A percentile compares a stretch with the other conserved stretches of the same genome.
Evolutionary conservation across 345 rosid species (phyloP).

Genomic region (Gossypium mustelinum): DNA sequence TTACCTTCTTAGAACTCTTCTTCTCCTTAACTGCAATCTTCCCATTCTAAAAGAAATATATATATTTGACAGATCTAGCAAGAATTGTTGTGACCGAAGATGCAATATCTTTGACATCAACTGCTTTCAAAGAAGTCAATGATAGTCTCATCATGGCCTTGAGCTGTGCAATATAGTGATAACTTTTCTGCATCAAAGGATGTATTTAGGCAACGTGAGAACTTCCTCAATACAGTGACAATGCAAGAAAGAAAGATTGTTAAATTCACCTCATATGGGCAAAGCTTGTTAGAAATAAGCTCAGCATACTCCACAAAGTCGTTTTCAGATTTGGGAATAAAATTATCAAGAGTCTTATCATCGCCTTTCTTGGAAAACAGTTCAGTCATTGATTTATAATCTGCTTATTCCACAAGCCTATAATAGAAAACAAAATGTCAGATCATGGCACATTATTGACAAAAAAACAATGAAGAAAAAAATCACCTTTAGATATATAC

Average conservation of each 20-base stretch:
- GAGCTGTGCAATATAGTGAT: neutral
- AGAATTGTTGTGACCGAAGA: too few species aligned
- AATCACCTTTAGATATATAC: too few species aligned
- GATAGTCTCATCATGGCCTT: neutral
- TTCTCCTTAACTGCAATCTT: too few species aligned
- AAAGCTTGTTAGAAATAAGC: neutral
- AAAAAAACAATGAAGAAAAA: too few species aligned
- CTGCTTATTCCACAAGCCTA: neutral
- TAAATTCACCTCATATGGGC: neutral
- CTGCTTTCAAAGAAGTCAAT: neutral
- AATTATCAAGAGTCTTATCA: conserved; percentile 1
- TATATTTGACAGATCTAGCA: too few species aligned
- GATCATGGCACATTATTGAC: too few species aligned
- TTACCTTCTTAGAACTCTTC: too few species aligned
- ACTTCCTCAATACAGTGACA: neutral
- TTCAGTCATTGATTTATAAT: neutral
- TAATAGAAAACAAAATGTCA: too few species aligned
- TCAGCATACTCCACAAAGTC: neutral
- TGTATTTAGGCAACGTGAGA: neutral
- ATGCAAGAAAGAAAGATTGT: neutral
- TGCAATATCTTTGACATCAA: too few species aligned
- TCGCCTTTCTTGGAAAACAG: neutral
- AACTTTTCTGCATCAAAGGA: neutral
- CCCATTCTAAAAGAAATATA: too few species aligned
- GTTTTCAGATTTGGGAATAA: neutral